A percentile compares a stretch with the other conserved stretches of the same genome.
Evolutionary conservation across 768 basidiomycete genomes (phyloP).

Genomic region (Terana coerulea): DNA sequence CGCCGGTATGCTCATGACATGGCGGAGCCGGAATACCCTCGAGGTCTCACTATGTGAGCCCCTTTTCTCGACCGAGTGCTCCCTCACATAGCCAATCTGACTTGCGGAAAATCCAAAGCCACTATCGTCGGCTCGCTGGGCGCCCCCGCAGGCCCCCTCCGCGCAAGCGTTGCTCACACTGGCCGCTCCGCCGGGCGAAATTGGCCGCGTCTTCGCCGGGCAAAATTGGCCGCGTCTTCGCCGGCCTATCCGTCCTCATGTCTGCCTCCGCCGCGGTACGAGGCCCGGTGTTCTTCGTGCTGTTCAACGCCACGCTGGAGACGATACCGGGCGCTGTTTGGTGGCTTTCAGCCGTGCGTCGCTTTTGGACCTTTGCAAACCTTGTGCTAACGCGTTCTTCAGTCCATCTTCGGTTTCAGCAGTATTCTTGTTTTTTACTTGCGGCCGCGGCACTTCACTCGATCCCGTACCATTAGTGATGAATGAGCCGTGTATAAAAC

Average conservation of each 20-base stretch:
- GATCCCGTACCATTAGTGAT: too few relatives aligned
- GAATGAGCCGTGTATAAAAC: too few relatives aligned
- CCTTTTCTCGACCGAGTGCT: too few relatives aligned
- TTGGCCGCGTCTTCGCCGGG: constrained; percentile 2
- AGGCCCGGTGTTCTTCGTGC: background rate
- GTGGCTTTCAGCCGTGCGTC: background rate
- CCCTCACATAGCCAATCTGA: too few relatives aligned
- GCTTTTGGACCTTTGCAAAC: too few relatives aligned
- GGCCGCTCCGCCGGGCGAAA: background rate
- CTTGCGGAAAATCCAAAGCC: too few relatives aligned
- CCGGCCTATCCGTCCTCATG: background rate
- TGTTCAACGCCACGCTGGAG: constrained; percentile 4
- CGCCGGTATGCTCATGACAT: constrained; percentile 1
- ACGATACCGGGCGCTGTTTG: background rate
- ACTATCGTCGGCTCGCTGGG: background rate
- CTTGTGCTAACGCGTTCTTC: too few relatives aligned
- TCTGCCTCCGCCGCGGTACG: background rate
- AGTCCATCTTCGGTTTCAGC: too few relatives aligned
- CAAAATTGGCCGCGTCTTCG: constrained; percentile 8
- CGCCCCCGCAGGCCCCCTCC: background rate
- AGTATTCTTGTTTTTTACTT: too few relatives aligned
- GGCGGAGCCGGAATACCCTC: background rate
- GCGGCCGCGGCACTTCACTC: too few relatives aligned
- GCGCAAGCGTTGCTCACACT: constrained; percentile 3
- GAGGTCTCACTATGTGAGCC: background rate